A percentile compares a stretch with the other conserved stretches of the same genome.
Conservation (phyloP, 1,139 yeast species). For the Blastobotrys malaysiensis region DNA sequence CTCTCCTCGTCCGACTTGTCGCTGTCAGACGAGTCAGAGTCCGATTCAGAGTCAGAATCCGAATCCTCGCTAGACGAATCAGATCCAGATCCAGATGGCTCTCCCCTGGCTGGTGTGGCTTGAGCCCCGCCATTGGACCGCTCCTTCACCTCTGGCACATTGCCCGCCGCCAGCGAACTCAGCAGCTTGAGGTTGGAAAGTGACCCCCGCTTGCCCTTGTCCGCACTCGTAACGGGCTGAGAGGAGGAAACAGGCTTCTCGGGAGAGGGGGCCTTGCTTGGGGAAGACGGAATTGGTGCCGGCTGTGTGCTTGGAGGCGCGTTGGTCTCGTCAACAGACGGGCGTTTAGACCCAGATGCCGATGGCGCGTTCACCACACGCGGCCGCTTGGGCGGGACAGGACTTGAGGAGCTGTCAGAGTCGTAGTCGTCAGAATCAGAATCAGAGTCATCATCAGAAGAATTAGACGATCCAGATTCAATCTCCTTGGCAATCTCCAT, state of each 20-base stretch:
- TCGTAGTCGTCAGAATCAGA: slow-evolving; percentile 7
- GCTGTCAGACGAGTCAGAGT: slow-evolving; percentile 5
- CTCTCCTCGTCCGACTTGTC: slow-evolving; percentile 11
- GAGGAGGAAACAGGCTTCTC: neutral
- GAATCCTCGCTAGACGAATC: slow-evolving; percentile 1
- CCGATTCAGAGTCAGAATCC: slow-evolving; percentile 3
- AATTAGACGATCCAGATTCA: neutral
- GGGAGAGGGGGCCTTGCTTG: neutral
- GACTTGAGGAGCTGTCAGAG: slow-evolving; percentile 8
- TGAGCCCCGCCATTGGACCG: slow-evolving; percentile 4
- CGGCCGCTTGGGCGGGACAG: slow-evolving; percentile 12
- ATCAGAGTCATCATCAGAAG: slow-evolving; percentile 10
- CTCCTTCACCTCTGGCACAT: slow-evolving; percentile 10
- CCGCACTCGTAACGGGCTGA: neutral
- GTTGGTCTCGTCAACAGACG: neutral
- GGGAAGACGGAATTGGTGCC: neutral
- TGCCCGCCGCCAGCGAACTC: slow-evolving; percentile 9
- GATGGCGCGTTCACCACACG: slow-evolving; percentile 15
- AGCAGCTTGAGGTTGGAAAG: slow-evolving; percentile 8
- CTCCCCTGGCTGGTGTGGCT: neutral
- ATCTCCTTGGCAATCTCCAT: slow-evolving; percentile 3
- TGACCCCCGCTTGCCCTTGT: neutral
- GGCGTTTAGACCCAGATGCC: slow-evolving; percentile 6
- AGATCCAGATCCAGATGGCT: neutral
- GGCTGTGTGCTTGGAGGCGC: neutral